Base-by-base conservation (phyloP, 1,284 basidiomycete species). In the Papiliotrema terrestris region DNA sequence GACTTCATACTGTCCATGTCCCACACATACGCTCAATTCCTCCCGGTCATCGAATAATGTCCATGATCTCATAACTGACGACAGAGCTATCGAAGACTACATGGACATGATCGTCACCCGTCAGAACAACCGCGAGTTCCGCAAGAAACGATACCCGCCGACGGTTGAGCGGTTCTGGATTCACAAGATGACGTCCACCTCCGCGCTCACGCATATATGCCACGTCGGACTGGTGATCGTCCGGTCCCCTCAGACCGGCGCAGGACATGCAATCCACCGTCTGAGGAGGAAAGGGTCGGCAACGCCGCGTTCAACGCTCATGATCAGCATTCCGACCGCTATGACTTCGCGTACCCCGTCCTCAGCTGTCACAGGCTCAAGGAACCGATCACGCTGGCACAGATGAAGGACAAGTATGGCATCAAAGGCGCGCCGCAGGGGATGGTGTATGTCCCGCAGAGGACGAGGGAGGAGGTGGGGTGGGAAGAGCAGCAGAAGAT, bases 1-100 rank as follows among this genome's bases (percentile, higher is more conserved):
- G 59, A 63, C 44, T 58, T 63, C 32, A 56, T 63, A 19, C 47
- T 63, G 8, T 49, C 61, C 15, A 61, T 63, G 61, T 37, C 59
- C 2, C 45, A 47, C 14, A 63, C 54, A 55, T 59, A 32, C 47
- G 54, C 57, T 23, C 23, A 1, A n/a, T n/a, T 32, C 17, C 48
- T 26, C 14, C 29, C 22, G 45, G 29, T 32, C 19, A 14, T 19
- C 36, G 6, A 19, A 14, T 20, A 23, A 29, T 29, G 22, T 25
- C 23, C 13, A 35, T 51, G 22, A 51, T 17, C 39, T 43, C 19
- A 55, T 36, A 15, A 26, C 29, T 11, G 29, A 32, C 11, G 6
- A 25, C 43, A 60, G 58, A 9, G 26, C 46, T 1, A 58, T 57
- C 14, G 58, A 61, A 41, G 58, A 60, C 43, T 64, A 60, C 54